These are phyloP conservation scores for Breviolum minutum DNA, from an alignment of 73 alveolate genomes.

Conservation along the genomic window DNA sequence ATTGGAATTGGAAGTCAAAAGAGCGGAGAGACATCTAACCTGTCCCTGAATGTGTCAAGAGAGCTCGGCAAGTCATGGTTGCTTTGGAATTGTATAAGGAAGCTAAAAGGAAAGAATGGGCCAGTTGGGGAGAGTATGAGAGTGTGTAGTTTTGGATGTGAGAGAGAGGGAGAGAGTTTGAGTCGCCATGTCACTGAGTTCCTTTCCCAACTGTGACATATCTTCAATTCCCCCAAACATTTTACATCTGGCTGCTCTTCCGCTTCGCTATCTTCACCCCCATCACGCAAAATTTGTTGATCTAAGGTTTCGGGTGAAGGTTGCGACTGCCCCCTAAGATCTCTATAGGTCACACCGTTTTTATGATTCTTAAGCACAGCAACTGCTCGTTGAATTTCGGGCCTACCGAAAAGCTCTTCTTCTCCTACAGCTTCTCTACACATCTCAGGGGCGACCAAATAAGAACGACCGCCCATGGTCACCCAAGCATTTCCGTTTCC, in stretches of 20 bases:
- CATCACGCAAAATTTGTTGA: neutral
- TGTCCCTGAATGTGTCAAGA: neutral
- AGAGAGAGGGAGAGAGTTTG: neutral
- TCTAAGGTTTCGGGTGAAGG: neutral
- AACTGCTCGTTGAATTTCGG: neutral
- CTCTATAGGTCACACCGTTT: neutral
- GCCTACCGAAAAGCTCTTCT: neutral
- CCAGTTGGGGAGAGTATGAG: neutral
- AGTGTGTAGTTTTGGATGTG: neutral
- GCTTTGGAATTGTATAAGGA: neutral
- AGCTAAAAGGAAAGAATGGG: slow-evolving; percentile 20
- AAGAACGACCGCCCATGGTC: neutral
- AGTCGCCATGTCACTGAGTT: too few species aligned
- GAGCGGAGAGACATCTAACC: neutral
- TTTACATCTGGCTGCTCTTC: neutral
- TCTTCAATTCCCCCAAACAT: neutral
- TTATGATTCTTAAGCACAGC: neutral
- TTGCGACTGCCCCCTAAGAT: neutral
- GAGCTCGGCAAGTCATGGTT: neutral
- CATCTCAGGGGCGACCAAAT: neutral
- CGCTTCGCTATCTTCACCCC: neutral
- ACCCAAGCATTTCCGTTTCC: neutral
- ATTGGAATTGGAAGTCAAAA: neutral
- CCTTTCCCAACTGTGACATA: too few species aligned
- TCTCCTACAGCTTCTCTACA: neutral